Evolutionary conservation across 1,139 yeast genomes (phyloP).

Genomic region (Hemisphaericaspora lyxosophila): DNA sequence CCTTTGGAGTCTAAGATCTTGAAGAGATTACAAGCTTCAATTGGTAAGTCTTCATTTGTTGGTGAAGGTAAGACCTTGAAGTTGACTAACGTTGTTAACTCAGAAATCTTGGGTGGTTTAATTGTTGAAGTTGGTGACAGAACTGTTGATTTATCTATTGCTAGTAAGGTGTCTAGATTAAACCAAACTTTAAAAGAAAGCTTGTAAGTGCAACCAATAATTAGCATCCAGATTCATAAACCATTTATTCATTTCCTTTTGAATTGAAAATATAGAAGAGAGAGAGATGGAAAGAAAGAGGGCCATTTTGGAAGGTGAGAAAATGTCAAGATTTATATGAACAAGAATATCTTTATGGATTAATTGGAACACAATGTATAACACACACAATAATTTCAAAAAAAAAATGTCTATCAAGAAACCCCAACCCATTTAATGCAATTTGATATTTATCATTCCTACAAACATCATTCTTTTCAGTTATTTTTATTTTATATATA

Average conservation of each 20-base stretch:
- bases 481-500: no score
- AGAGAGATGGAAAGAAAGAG: neutral
- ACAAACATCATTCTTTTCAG: no score
- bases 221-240: neutral
- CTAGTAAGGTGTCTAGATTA: constrained; percentile 81
- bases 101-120: constrained; percentile 94
- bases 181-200: constrained; percentile 87
- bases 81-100: constrained; percentile 78
- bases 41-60: constrained; percentile 75
- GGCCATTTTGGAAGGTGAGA: no score
- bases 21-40: constrained; percentile 76
- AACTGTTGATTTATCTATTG: constrained; percentile 90
- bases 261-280: neutral
- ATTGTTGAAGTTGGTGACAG: constrained; percentile 95
- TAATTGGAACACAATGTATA: no score
- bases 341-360: no score
- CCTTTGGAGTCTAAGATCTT: constrained; percentile 82
- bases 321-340: no score
- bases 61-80: constrained; percentile 85
- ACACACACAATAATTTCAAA: no score
- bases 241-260: constrained; percentile 2
- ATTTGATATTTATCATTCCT: no score
- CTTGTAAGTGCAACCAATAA: constrained; percentile 42
- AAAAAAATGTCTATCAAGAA: no score
- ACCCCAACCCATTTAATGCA: no score